Conservation (phyloP, 2,329 filamentous ascomycete species). For the Pyricularia grisea region DNA sequence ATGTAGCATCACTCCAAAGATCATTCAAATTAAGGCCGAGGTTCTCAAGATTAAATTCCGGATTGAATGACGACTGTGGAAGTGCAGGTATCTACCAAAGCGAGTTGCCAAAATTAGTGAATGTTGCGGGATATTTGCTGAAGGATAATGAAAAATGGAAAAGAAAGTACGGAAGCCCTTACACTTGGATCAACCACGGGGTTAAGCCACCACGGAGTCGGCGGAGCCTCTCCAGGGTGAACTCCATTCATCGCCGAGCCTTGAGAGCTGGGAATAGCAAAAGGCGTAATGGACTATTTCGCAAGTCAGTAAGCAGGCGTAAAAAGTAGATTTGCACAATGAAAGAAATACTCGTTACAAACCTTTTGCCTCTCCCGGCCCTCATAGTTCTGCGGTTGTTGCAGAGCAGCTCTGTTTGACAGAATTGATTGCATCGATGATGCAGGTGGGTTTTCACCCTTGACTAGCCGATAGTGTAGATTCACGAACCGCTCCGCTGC, state of each 20-base stretch:
- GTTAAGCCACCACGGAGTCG: constrained; percentile 17
- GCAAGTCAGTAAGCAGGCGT: not conserved
- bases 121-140: not conserved
- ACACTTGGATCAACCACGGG: constrained; percentile 11
- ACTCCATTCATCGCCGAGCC: constrained; percentile 4
- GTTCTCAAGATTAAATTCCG: constrained; percentile 13
- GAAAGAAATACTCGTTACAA: not conserved
- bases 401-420: constrained; percentile 1
- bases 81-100: not conserved
- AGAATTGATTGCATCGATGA: constrained; percentile 4
- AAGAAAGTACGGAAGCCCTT: not conserved
- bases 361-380: constrained; percentile 14
- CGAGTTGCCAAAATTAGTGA: not conserved
- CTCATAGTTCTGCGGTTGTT: constrained; percentile 8
- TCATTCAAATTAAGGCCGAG: constrained; percentile 13
- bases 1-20: constrained; percentile 16
- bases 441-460: constrained; percentile 5
- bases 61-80: constrained; percentile 8
- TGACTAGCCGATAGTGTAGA: constrained; percentile 42
- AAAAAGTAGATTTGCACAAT: not conserved
- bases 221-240: constrained; percentile 9
- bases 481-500: constrained; percentile 51
- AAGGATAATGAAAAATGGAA: not conserved
- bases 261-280: constrained; percentile 9
- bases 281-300: constrained; percentile 9